These are phyloP conservation scores for Sporothrix humicola DNA, from an alignment of 2,329 filamentous ascomycete species.

Conservation along the genomic window DNA sequence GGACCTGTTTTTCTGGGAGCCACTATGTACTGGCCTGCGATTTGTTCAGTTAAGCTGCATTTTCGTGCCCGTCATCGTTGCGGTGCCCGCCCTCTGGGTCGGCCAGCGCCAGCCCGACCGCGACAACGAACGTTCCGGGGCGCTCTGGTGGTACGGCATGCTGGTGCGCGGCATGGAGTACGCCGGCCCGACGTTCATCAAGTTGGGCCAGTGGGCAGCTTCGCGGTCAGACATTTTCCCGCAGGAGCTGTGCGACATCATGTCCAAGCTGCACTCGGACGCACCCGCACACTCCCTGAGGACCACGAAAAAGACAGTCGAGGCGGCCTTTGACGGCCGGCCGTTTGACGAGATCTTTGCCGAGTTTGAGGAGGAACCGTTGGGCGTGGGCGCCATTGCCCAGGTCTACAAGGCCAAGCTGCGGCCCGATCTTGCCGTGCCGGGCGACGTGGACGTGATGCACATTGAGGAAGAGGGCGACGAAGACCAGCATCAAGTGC, in stretches of 20 bases:
- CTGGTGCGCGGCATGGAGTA: conserved; percentile 88
- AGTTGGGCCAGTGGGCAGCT: conserved; percentile 98
- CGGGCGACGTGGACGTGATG: conserved; percentile 50
- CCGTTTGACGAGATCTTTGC: conserved; percentile 91
- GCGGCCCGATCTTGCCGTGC: conserved; percentile 74
- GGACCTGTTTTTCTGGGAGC: conserved; percentile 79
- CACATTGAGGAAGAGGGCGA: neutral
- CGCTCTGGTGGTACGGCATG: conserved; percentile 93
- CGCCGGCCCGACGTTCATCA: conserved; percentile 95
- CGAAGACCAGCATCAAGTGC: neutral
- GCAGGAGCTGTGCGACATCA: conserved; percentile 84
- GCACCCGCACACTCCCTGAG: conserved; percentile 88
- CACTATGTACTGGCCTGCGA: conserved; percentile 82
- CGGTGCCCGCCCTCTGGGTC: conserved; percentile 81
- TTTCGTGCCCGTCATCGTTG: conserved; percentile 85
- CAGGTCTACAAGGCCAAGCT: conserved; percentile 97
- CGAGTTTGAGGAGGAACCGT: conserved; percentile 86
- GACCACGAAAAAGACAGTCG: conserved; percentile 78
- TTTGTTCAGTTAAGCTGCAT: conserved; percentile 86
- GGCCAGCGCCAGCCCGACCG: conserved; percentile 67
- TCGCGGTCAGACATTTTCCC: conserved; percentile 97
- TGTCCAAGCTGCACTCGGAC: conserved; percentile 94
- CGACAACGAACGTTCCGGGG: conserved; percentile 78
- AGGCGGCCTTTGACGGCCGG: conserved; percentile 79
- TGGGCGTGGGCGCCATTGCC: conserved; percentile 94